Evolutionary conservation across 257 asterid species (phyloP).

Genomic region (Solanum rostratum): DNA sequence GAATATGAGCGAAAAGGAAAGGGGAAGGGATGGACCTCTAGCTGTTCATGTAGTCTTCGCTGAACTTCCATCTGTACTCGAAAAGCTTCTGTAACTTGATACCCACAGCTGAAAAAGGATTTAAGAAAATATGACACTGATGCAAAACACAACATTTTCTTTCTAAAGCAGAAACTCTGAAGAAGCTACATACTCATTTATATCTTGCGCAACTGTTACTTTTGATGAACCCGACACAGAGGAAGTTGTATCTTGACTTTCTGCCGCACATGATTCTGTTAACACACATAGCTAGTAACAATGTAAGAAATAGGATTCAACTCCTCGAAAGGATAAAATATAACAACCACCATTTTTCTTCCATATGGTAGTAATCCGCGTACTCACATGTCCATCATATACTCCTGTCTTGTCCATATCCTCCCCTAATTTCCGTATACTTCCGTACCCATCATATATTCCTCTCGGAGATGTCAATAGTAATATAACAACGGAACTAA

Average conservation of each 20-base stretch:
- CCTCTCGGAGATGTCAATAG: neutral
- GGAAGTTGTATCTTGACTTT: conserved; percentile 76
- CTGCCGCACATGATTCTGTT: conserved; percentile 63
- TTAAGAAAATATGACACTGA: neutral
- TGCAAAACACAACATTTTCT: neutral
- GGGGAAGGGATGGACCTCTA: conserved; percentile 45
- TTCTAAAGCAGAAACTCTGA: neutral
- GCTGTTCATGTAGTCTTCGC: conserved; percentile 67
- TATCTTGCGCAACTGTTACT: conserved; percentile 53
- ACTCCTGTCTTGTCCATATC: neutral
- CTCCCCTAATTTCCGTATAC: neutral
- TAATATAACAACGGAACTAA: neutral
- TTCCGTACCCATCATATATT: neutral
- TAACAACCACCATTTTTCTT: neutral
- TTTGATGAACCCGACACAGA: conserved; percentile 58
- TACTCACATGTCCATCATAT: neutral
- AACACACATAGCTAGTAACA: neutral
- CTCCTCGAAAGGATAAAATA: neutral
- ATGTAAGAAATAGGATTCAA: neutral
- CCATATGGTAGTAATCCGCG: neutral
- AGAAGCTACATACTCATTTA: conserved; percentile 42
- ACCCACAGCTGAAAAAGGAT: conserved; percentile 41
- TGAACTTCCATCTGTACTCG: conserved; percentile 94
- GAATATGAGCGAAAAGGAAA: neutral
- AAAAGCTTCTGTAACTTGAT: conserved; percentile 84